Base-by-base conservation (phyloP, 129 eudicot species). In the Solidago caesia region DNA sequence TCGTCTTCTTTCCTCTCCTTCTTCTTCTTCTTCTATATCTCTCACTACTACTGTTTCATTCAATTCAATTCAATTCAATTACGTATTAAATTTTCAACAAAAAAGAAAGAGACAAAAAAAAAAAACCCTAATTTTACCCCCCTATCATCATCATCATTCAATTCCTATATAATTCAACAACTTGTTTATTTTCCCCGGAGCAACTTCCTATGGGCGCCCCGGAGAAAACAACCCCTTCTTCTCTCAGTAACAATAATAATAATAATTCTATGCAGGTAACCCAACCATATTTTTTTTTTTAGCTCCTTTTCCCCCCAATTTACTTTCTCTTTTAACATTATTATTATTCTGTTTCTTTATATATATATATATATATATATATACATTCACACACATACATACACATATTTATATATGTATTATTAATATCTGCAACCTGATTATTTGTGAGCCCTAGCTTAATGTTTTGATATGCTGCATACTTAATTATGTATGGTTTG, bases 261-360 rank as follows among this genome's bases (percentile, higher is more conserved):
- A 86, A 44, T 84, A 86, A 75, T 85, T 74, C 88, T 78, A 82
- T 88, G 91, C 94, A 88, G 96, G 96, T 87, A 13, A 71, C 87
- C 21, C 21, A 68, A 1, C 27, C 43, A 10, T 13, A 61, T 44
- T 45, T 41, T 6, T 45, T 41, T 6, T 16, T 68, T 33, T 46
- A 67, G 27, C 16, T 55, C 60, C 7, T 55, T 33, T 21, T 21
- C 21, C 21, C 21, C 21, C 21, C 21, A 21, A 21, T 21, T 21
- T 21, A 21, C 21, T 21, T 21, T 21, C 21, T 21, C 21, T 21
- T 21, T 21, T 21, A 21, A 21, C 21, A 21, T 21, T 21, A 21
- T 21, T 21, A 21, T 21, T 21, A 21, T 21, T 21, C 21, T 21
- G 21, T 0, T 21, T 33, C 39, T 33, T 33, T 1, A 33, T 33